Evolutionary conservation across 2,329 filamentous ascomycete genomes (phyloP).

Genomic region (Knufia fluminis): DNA sequence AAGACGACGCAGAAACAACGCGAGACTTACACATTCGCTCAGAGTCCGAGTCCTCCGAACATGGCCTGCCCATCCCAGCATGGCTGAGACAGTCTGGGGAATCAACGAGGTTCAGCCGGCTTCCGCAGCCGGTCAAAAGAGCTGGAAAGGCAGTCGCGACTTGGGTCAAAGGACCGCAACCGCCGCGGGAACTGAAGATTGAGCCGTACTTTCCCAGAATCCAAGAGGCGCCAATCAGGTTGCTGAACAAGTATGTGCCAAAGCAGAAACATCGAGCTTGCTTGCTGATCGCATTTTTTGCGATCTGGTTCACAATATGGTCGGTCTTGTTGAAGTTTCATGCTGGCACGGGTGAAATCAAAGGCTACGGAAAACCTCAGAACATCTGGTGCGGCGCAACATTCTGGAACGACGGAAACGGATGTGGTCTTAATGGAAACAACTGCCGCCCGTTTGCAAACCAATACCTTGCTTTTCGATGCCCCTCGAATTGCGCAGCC

Average conservation of each 20-base stretch:
- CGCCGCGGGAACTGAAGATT: slow-evolving; percentile 37
- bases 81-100: slow-evolving; percentile 41
- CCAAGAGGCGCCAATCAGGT: slow-evolving; percentile 37
- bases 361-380: slow-evolving; percentile 39
- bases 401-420: slow-evolving; percentile 37
- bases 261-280: slow-evolving; percentile 38
- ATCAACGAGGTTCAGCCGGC: slow-evolving; percentile 40
- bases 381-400: slow-evolving; percentile 38
- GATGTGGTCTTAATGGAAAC: slow-evolving; percentile 47
- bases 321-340: slow-evolving; percentile 37
- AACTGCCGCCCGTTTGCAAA: slow-evolving; percentile 47
- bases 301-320: slow-evolving; percentile 40
- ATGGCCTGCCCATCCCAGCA: slow-evolving; percentile 30
- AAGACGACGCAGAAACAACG: slow-evolving; percentile 28
- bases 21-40: slow-evolving; percentile 23
- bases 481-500: slow-evolving; percentile 45
- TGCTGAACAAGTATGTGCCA: slow-evolving; percentile 37
- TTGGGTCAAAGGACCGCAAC: slow-evolving; percentile 41
- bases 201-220: slow-evolving; percentile 38
- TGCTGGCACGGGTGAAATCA: slow-evolving; percentile 38
- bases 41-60: slow-evolving; percentile 18
- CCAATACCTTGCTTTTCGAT: slow-evolving; percentile 45
- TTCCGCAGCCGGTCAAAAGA: slow-evolving; percentile 38
- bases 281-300: slow-evolving; percentile 35
- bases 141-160: slow-evolving; percentile 33